These are phyloP conservation scores for Colletotrichum somersetense DNA, from an alignment of 2,329 filamentous ascomycete species.

Conservation along the genomic window DNA sequence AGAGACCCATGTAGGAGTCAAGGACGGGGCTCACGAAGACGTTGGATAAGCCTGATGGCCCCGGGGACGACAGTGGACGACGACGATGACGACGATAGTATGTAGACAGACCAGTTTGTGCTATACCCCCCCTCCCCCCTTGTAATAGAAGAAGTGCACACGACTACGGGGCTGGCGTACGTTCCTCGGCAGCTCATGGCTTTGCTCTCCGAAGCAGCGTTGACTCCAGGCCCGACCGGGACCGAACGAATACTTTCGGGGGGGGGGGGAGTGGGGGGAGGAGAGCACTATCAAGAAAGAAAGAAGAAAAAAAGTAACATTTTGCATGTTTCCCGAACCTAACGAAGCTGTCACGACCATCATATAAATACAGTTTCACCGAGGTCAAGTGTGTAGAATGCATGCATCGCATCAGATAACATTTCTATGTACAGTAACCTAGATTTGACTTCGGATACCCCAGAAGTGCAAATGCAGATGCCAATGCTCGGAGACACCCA, in stretches of 20 bases:
- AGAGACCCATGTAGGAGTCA: neutral
- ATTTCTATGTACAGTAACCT: conserved; percentile 37
- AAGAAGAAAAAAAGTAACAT: neutral
- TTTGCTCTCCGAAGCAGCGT: neutral
- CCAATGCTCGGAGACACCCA: conserved; percentile 12
- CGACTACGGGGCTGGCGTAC: conserved; percentile 17
- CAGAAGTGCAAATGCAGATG: conserved; percentile 32
- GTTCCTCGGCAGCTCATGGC: neutral
- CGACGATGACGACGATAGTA: neutral
- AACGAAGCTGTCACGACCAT: neutral
- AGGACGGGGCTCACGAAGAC: neutral
- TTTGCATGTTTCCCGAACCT: neutral
- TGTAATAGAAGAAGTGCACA: conserved; percentile 50
- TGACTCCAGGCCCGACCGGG: neutral
- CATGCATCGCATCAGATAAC: conserved; percentile 29
- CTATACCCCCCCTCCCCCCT: conserved; percentile 52
- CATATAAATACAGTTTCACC: too few relatives aligned
- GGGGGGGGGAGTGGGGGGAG: too few relatives aligned
- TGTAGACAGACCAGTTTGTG: conserved; percentile 55
- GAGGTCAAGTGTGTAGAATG: too few relatives aligned
- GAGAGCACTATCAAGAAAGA: neutral
- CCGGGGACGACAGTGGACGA: neutral
- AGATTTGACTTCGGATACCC: conserved; percentile 19
- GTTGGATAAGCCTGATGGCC: neutral
- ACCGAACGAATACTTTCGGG: neutral